Conservation (phyloP, 148 eudicot genomes). For the Camellia granthamiana region DNA sequence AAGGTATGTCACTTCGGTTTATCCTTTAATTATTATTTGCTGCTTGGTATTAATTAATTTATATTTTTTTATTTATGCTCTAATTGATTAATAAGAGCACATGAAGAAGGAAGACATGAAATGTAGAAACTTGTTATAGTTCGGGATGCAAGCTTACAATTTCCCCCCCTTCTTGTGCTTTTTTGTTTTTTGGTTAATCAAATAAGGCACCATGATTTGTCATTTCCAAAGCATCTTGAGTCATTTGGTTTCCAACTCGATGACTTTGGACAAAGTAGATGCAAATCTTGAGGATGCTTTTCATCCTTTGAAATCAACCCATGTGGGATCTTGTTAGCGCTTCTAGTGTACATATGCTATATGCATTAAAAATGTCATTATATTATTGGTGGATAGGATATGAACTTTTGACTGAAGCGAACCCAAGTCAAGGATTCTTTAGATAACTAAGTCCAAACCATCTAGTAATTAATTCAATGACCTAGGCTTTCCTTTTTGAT, state of each 20-base stretch:
- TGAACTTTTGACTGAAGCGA: neutral
- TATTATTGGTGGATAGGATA: neutral
- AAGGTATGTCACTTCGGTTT: slow-evolving; percentile 40
- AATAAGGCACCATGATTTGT: neutral
- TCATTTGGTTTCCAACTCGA: neutral
- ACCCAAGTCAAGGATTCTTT: slow-evolving; percentile 2
- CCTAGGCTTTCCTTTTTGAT: neutral
- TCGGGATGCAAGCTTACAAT: neutral
- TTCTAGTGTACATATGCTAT: neutral
- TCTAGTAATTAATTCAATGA: neutral
- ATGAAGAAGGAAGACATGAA: neutral
- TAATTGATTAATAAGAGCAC: neutral
- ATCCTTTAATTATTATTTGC: neutral
- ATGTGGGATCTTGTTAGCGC: neutral
- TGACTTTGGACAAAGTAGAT: neutral
- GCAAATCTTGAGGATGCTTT: neutral
- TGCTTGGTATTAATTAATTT: neutral
- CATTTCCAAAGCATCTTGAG: neutral
- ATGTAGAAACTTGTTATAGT: neutral
- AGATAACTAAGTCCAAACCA: neutral
- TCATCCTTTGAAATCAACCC: neutral
- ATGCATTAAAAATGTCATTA: neutral
- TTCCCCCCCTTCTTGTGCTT: neutral
- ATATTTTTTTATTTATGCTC: neutral
- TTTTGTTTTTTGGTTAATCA: neutral